A percentile compares a stretch with the other conserved stretches of the same genome.
Evolutionary conservation across 2,329 filamentous ascomycete species (phyloP).

Genomic region (Arthrobotrys iridis): DNA sequence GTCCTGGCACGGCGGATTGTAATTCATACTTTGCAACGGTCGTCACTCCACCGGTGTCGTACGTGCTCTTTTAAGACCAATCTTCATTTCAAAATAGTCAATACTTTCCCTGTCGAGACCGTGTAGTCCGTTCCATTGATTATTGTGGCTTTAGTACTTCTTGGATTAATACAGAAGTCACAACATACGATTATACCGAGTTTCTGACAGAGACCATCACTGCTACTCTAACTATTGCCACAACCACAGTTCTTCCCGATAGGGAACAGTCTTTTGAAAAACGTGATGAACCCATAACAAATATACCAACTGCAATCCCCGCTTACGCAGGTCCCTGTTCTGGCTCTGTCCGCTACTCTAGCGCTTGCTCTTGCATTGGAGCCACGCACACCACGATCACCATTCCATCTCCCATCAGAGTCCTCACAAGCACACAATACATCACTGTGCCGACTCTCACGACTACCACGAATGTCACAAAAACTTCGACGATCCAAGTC

Average conservation of each 20-base stretch:
- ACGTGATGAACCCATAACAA: constrained; percentile 2
- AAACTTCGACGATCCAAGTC: neutral
- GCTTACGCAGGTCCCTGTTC: constrained; percentile 15
- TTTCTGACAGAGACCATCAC: constrained; percentile 1
- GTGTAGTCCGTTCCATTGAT: too few species aligned
- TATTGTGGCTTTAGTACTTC: neutral
- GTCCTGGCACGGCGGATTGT: constrained; percentile 20
- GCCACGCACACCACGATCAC: constrained; percentile 10
- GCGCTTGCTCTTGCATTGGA: constrained; percentile 29
- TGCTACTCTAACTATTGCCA: neutral
- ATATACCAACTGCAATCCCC: constrained; percentile 4
- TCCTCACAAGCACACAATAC: neutral
- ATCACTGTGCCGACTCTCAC: constrained; percentile 1
- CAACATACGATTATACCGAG: neutral
- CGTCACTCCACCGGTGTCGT: constrained; percentile 14
- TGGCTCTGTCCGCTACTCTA: constrained; percentile 15
- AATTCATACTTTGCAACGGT: constrained; percentile 29
- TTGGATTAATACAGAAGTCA: neutral
- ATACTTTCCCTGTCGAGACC: too few species aligned
- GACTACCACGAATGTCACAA: neutral
- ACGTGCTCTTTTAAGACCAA: too few species aligned
- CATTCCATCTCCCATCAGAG: neutral
- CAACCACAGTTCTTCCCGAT: neutral
- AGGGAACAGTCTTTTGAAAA: neutral
- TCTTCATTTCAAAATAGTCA: too few species aligned